Conservation (phyloP, 1,139 yeast genomes). For the Pichia sp. region DNA sequence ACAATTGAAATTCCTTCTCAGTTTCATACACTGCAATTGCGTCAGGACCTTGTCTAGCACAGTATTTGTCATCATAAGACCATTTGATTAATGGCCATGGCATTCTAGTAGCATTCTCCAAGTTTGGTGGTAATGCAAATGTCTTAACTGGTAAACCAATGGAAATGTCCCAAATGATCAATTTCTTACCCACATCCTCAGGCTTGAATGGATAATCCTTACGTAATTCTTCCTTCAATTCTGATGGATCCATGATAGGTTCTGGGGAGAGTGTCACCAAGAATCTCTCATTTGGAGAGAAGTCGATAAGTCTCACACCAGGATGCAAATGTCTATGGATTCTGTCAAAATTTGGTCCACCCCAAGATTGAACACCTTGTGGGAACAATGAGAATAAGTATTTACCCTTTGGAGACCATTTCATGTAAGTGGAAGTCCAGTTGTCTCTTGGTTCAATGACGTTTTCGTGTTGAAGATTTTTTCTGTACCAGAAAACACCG, state of each 20-base stretch:
- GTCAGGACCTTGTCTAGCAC: conserved; percentile 93
- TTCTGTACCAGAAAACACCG: conserved; percentile 84
- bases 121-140: conserved; percentile 79
- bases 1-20: conserved; percentile 58
- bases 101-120: conserved; percentile 64
- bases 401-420: conserved; percentile 93
- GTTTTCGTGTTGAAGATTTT: conserved; percentile 65
- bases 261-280: neutral
- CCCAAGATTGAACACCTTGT: conserved; percentile 96
- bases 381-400: conserved; percentile 84
- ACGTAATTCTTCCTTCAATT: conserved; percentile 31
- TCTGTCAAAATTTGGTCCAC: conserved; percentile 50
- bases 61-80: conserved; percentile 89
- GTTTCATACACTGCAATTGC: conserved; percentile 81
- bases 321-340: neutral
- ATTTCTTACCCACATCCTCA: conserved; percentile 87
- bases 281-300: neutral
- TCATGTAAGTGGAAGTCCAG: conserved; percentile 83
- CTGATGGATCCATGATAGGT: conserved; percentile 37
- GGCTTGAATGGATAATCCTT: conserved; percentile 75
- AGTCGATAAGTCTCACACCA: neutral
- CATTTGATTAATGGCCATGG: conserved; percentile 98
- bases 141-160: conserved; percentile 84
- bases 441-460: conserved; percentile 72
- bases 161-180: conserved; percentile 87